Evolutionary conservation across 129 eudicot genomes (phyloP).

Genomic region (Centaurea solstitialis): DNA sequence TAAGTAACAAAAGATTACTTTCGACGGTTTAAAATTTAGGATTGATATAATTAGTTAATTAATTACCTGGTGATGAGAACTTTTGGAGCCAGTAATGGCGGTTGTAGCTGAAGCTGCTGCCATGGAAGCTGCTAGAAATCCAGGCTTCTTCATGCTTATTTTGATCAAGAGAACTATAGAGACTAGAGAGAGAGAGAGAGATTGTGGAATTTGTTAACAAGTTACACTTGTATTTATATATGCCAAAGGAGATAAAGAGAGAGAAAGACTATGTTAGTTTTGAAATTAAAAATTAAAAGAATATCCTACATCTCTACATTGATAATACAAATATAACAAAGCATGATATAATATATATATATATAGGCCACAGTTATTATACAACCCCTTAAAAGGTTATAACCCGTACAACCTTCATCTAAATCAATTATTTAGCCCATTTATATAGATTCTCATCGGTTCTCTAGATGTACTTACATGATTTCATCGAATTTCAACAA

Average conservation of each 20-base stretch:
- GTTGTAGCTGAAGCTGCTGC: conserved; percentile 45
- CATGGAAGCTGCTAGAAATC: conserved; percentile 41
- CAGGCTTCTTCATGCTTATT: conserved; percentile 43
- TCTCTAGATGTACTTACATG: too few relatives aligned
- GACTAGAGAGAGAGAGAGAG: not conserved
- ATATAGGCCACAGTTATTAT: too few relatives aligned
- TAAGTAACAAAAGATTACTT: not conserved
- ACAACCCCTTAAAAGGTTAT: too few relatives aligned
- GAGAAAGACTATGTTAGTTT: conserved; percentile 17
- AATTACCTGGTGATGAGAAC: conserved; percentile 24
- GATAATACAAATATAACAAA: not conserved
- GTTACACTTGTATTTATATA: conserved; percentile 32
- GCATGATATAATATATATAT: too few relatives aligned
- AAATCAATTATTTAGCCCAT: too few relatives aligned
- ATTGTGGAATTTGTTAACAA: conserved; percentile 23
- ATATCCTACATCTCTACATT: not conserved
- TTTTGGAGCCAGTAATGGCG: conserved; percentile 26
- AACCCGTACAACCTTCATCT: too few relatives aligned
- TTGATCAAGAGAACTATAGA: not conserved
- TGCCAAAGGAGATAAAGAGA: not conserved
- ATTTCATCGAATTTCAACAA: too few relatives aligned
- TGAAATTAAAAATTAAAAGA: conserved; percentile 14
- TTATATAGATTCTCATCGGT: too few relatives aligned
- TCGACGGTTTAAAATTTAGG: not conserved
- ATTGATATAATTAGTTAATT: not conserved